Conservation (phyloP, 306 rosid species). For the Citrullus amarus region DNA sequence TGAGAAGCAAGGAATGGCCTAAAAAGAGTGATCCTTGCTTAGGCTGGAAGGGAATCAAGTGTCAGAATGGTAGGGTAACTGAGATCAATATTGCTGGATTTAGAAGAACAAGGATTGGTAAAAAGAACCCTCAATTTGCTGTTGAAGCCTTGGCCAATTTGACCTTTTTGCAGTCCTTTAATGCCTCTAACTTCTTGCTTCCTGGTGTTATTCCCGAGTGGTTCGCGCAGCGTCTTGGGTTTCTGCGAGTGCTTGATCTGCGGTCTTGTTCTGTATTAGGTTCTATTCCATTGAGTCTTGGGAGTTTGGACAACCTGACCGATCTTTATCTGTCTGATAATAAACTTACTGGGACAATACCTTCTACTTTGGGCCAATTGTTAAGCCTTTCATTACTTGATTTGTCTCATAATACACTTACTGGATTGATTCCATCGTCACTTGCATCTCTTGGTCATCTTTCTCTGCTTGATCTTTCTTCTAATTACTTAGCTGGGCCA, state of each 20-base stretch:
- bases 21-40: conserved; percentile 65
- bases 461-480: conserved; percentile 51
- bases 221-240: conserved; percentile 43
- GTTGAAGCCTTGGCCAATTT: conserved; percentile 65
- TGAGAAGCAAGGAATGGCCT: conserved; percentile 85
- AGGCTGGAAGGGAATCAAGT: conserved; percentile 50
- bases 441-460: conserved; percentile 46
- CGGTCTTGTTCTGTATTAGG: conserved; percentile 53
- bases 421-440: conserved; percentile 41
- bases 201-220: conserved; percentile 65
- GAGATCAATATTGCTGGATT: conserved; percentile 79
- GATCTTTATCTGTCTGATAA: conserved; percentile 53
- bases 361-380: conserved; percentile 46
- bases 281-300: conserved; percentile 53
- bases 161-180: conserved; percentile 46
- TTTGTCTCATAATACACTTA: conserved; percentile 48
- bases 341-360: conserved; percentile 52
- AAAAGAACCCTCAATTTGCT: conserved; percentile 54
- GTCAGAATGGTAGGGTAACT: conserved; percentile 64
- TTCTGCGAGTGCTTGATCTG: conserved; percentile 66
- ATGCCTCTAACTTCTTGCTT: conserved; percentile 71
- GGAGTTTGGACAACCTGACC: conserved; percentile 55
- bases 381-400: conserved; percentile 47
- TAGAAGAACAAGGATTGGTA: conserved; percentile 61
- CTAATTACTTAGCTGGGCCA: conserved; percentile 45